Conservation (phyloP, 805 yeast species). For the Metschnikowia peoriensis region DNA sequence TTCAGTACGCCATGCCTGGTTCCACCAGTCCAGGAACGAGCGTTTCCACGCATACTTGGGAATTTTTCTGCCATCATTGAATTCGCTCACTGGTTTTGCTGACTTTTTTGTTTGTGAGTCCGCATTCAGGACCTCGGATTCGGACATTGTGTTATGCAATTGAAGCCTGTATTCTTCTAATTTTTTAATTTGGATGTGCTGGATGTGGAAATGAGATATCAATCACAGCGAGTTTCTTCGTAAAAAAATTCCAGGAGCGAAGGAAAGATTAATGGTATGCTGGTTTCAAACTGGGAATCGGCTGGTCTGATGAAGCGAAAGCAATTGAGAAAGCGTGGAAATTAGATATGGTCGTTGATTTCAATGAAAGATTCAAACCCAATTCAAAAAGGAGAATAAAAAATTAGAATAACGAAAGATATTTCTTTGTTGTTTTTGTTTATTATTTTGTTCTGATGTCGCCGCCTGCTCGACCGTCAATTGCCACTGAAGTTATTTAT, state of each 20-base stretch:
- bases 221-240: too few species aligned
- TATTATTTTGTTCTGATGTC: background rate
- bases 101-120: background rate
- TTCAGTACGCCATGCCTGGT: conserved; percentile 13
- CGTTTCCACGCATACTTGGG: conserved; percentile 17
- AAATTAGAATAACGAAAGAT: too few species aligned
- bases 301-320: too few species aligned
- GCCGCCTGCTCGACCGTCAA: background rate
- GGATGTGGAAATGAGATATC: too few species aligned
- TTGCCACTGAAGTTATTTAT: background rate
- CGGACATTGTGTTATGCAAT: background rate
- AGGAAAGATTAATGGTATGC: too few species aligned
- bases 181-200: too few species aligned
- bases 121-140: background rate
- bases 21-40: conserved; percentile 18
- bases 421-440: background rate
- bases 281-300: too few species aligned
- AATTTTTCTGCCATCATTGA: conserved; percentile 14
- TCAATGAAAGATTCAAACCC: too few species aligned
- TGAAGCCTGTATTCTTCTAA: background rate
- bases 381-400: background rate
- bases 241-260: too few species aligned
- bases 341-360: too few species aligned
- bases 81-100: conserved; percentile 12
- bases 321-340: too few species aligned